These are phyloP conservation scores for Mercurialis annua DNA, from an alignment of 345 rosid species.

Conservation along the genomic window DNA sequence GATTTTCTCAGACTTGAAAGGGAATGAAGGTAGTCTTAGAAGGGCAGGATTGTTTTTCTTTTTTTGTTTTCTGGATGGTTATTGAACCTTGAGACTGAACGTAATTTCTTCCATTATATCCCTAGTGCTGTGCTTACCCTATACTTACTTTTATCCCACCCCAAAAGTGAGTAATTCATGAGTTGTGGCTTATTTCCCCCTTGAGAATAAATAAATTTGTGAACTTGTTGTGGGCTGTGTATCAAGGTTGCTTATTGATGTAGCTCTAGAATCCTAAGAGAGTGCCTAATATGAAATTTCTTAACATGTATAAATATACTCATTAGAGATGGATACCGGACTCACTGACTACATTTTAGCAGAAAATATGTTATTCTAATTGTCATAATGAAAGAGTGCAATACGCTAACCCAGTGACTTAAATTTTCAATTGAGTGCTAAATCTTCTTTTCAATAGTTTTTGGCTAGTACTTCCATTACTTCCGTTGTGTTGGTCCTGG, in stretches of 20 bases:
- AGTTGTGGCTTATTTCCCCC: slow-evolving; percentile 1
- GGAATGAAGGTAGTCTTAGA: no score
- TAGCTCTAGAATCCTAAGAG: neutral
- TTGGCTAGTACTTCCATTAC: neutral
- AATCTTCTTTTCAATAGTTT: neutral
- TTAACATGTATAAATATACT: neutral
- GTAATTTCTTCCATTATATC: neutral
- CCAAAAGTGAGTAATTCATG: neutral
- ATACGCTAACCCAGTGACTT: neutral
- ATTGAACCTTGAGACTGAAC: neutral
- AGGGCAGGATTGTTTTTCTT: neutral
- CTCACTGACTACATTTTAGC: neutral
- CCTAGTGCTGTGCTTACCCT: neutral
- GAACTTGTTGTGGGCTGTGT: neutral
- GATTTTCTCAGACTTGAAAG: no score
- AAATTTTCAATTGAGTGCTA: neutral
- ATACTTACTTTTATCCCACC: neutral
- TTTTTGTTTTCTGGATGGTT: neutral
- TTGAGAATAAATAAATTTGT: neutral
- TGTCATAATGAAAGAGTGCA: neutral
- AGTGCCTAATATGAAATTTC: neutral
- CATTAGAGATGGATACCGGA: neutral
- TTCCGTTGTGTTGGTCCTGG: neutral
- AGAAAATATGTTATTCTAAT: neutral
- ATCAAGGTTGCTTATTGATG: neutral